phyloP scores from a whole-genome alignment of 805 yeast species.

The Pichia insulana region DNA sequence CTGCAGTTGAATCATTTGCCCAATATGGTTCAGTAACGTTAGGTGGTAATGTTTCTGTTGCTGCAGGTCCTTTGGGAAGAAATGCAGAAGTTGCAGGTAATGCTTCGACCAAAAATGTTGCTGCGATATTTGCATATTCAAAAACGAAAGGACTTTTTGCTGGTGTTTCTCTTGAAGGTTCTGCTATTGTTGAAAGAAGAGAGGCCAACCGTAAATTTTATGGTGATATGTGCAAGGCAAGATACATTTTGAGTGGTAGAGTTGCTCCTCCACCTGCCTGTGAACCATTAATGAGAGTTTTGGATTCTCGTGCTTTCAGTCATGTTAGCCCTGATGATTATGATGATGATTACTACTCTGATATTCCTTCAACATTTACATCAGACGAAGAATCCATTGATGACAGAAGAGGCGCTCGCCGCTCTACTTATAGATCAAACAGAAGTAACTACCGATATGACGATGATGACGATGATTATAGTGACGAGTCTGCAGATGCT shows the following conservation, averaged over 20 bases:
- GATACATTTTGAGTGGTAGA: constrained; percentile 71
- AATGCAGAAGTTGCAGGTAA: constrained; percentile 97
- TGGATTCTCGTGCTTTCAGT: constrained; percentile 76
- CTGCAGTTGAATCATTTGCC: constrained; percentile 90
- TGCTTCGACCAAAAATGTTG: constrained; percentile 77
- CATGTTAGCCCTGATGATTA: constrained; percentile 33
- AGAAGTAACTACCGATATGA: constrained; percentile 20
- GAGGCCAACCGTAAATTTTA: constrained; percentile 95
- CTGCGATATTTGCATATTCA: constrained; percentile 89
- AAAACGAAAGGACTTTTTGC: constrained; percentile 96
- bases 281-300: constrained; percentile 76
- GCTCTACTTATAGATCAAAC: constrained; percentile 6
- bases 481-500: constrained; percentile 10
- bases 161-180: constrained; percentile 95
- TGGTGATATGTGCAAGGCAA: constrained; percentile 84
- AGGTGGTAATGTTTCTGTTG: constrained; percentile 91
- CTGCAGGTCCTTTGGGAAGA: constrained; percentile 97
- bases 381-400: constrained; percentile 41
- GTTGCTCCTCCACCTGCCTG: constrained; percentile 91
- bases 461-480: constrained; percentile 27
- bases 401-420: constrained; percentile 12
- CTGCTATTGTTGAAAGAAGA: constrained; percentile 92
- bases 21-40: constrained; percentile 89
- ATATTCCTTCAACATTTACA: constrained; percentile 62
- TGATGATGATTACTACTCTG: constrained; percentile 62